Conservation (phyloP, 192 early-diverging fungal genomes). For the Umbelopsis sp. region DNA sequence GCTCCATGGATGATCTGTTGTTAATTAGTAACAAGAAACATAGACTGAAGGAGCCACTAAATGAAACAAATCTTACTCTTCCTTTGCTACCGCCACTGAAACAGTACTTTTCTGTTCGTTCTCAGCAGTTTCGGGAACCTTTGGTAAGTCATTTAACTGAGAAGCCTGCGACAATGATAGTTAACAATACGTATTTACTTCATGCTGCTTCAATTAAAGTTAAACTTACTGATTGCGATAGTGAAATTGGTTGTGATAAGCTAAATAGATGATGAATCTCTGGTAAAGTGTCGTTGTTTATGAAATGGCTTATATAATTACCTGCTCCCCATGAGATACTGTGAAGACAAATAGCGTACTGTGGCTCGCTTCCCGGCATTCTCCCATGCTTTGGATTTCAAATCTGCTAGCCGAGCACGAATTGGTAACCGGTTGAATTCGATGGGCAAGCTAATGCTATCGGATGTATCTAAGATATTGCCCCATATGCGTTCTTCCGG, state of each 20-base stretch:
- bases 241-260: background rate
- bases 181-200: too few species aligned
- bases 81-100: too few species aligned
- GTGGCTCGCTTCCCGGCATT: background rate
- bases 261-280: background rate
- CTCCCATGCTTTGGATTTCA: slow-evolving; percentile 24
- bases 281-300: background rate
- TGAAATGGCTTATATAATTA: background rate
- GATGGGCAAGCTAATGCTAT: background rate
- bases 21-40: too few species aligned
- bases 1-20: slow-evolving; percentile 11
- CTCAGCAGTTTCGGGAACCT: too few species aligned
- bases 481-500: slow-evolving; percentile 60
- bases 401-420: slow-evolving; percentile 20
- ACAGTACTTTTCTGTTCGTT: too few species aligned
- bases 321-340: slow-evolving; percentile 31
- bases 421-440: slow-evolving; percentile 28
- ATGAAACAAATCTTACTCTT: too few species aligned
- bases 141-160: too few species aligned
- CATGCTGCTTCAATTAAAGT: background rate
- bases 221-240: background rate
- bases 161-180: too few species aligned
- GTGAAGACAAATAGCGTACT: slow-evolving; percentile 27
- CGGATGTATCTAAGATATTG: slow-evolving; percentile 58
- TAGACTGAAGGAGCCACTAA: too few species aligned